Evolutionary conservation across 2,329 filamentous ascomycete species (phyloP), one percentile per base, ranked within the genome.

Genomic region (Biscogniauxia mediterranea): DNA sequence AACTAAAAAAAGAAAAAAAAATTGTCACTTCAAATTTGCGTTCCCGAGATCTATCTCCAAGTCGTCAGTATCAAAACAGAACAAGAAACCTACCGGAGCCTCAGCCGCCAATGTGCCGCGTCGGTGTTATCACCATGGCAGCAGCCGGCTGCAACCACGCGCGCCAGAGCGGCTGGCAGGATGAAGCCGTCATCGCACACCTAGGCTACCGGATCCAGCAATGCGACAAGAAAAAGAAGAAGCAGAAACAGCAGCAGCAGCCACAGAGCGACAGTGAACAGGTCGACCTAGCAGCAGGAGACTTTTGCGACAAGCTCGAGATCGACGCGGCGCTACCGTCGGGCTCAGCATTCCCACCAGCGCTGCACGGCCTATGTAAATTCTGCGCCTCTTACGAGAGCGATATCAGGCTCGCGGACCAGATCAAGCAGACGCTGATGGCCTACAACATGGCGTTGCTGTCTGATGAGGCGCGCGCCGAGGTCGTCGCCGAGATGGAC

Each of bases 361-460:
- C 58, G 21, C 61, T 63, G 49, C 54, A 64, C n/a, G 64, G 63
- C 21, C 65, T 57, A n/a, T 67, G 65, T 64, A 67, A 67, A 49
- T 67, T 67, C 50, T 67, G 65, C 55, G 23, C 64, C 20, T 54
- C n/a, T 7, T 67, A 64, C 25, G 60, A 64, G 51, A 60, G 64
- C 2, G 65, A 67, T 46, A 67, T 67, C 17, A 57, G 64, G 17
- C 62, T 65, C 9, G 65, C 65, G 52, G 65, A 67, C 50, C 64
- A 62, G 17, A 64, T 66, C 20, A 66, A 67, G 54, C 65, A 66
- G 52, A 64, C 64, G 1, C 49, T 67, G 57, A 63, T 52, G 42
- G 63, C 66, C 54, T 67, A 67, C 25, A 67, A 67, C 50, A 67
- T 67, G 65, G 65, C 65, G 20, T 52, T 67, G 25, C 20, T 67